phyloP scores from a whole-genome alignment of 2,329 filamentous ascomycete species.

The Macrophomina tecta region DNA sequence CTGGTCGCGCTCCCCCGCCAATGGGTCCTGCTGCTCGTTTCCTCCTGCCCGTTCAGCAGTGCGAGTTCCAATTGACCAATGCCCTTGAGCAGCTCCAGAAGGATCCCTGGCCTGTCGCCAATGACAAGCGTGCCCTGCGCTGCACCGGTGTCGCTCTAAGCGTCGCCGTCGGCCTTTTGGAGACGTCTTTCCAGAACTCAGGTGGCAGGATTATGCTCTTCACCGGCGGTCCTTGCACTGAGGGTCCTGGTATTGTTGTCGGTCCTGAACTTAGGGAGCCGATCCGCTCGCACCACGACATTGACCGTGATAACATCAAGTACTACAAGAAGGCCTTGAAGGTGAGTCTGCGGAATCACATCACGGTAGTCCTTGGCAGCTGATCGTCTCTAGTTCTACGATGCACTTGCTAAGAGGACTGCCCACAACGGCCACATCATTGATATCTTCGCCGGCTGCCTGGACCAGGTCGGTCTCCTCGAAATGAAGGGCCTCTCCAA shows the following conservation, averaged over 20 bases:
- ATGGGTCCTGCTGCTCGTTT: constrained; percentile 87
- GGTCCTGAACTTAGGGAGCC: constrained; percentile 94
- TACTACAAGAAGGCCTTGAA: constrained; percentile 99
- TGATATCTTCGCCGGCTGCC: constrained; percentile 95
- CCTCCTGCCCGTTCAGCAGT: constrained; percentile 90
- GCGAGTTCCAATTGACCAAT: constrained; percentile 96
- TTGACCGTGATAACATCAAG: constrained; percentile 98
- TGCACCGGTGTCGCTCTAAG: constrained; percentile 97
- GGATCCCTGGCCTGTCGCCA: constrained; percentile 96
- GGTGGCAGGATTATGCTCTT: constrained; percentile 98
- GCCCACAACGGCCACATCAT: constrained; percentile 97
- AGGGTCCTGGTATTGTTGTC: constrained; percentile 96
- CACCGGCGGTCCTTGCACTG: constrained; percentile 90
- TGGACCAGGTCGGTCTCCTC: constrained; percentile 94
- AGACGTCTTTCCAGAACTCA: constrained; percentile 94
- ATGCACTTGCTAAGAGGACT: constrained; percentile 88
- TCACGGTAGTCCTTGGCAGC: background rate
- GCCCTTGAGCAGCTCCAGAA: constrained; percentile 93
- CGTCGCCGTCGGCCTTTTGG: constrained; percentile 88
- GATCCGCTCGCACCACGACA: constrained; percentile 97
- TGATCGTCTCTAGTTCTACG: constrained; percentile 74
- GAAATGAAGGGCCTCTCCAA: constrained; percentile 99
- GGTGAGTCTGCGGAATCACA: constrained; percentile 54
- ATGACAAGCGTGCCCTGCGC: constrained; percentile 85
- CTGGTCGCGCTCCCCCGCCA: constrained; percentile 74